Evolutionary conservation across 2,329 filamentous ascomycete species (phyloP), one percentile per base, ranked within the genome.

Genomic region (Epichloe festucae): DNA sequence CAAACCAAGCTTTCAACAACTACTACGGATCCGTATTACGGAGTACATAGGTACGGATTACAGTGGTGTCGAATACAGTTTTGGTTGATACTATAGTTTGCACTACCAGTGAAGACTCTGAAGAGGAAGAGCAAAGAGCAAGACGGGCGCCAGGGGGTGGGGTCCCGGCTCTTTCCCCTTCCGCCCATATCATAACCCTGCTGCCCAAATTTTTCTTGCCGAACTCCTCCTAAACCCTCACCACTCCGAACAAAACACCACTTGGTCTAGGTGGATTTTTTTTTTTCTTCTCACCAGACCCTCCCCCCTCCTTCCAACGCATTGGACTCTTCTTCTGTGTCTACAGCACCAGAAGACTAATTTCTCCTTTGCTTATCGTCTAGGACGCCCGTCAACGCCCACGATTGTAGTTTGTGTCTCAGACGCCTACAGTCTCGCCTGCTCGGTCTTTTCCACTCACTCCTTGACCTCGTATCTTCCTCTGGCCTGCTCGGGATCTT

Each of bases 161-260:
- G 35, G 38, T 31, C 52, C 54, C 56, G 54, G 55, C 59, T 58
- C 57, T 54, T 58, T 61, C 63, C 60, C 60, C 60, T 59, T 60
- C 63, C 58, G 48, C 59, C 58, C 61, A 62, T 62, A 60, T 64
- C 59, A 60, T 58, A 56, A 64, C 63, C 59, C 65, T 62, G 60
- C 63, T 63, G 65, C 65, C 65, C 65, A 67, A 67, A 62, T 55
- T 65, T 65, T 62, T 67, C 64, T 61, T 67, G 62, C 60, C 54
- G 57, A 51, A 47, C 60, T 65, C 55, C 59, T 66, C 55, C 62
- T 62, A 61, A 66, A 66, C 59, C 64, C 63, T 68, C 63, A 66
- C 62, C 65, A 66, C 59, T 60, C 27, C 53, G 58, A 60, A 59
- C 55, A 64, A 62, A 53, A 46, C 43, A 50, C 46, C 50, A 50